Evolutionary conservation across 208 protist genomes (phyloP), one percentile per base, ranked within the genome.

Genomic region (Novymonas esmeraldas): DNA sequence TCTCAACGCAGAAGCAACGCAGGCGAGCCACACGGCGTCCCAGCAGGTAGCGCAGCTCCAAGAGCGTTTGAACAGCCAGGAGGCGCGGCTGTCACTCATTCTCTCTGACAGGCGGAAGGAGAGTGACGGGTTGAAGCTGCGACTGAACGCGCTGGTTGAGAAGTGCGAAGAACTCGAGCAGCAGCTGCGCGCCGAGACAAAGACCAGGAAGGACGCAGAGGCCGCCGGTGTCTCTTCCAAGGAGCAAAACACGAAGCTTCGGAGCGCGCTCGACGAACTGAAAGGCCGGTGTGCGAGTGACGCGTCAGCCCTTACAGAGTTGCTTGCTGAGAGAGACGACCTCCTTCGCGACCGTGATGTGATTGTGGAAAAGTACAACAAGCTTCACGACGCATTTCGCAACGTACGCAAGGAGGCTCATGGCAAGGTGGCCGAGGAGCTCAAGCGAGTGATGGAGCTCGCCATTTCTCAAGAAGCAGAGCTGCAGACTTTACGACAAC

Each of bases 291-390:
- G 84, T 61, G 76, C 72, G 11, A 79, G 64, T 2, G 86, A 95
- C 42, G 70, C 75, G 0, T 60, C 79, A 45, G 76, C 78, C 29
- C 62, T 95, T 59, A 81, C 84, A 38, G 76, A 85, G 26, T 74
- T 92, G 33, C 34, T 93, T 4, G 33, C 49, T 7, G 80, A 91
- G 44, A 67, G 82, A 10, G 78, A 95, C 11, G 75, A 79, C 49
- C 60, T 90, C 14, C 48, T 87, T n/a, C 74, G 77, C 1, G 86
- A 95, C 46, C 76, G 82, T 7, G 82, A 95, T 18, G 61, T 80
- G 33, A 85, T 95, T 61, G 80, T 92, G 2, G 82, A 90, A 54
- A 90, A 89, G 60, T 93, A 95, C 74, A 95, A 95, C 73, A 69
- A 75, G n/a, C 65, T 95, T 10, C 82, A 95, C 64, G 89, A 92